These are phyloP conservation scores for Gloeopeniophorella convolvens DNA, from an alignment of 768 basidiomycete species.

Conservation along the genomic window DNA sequence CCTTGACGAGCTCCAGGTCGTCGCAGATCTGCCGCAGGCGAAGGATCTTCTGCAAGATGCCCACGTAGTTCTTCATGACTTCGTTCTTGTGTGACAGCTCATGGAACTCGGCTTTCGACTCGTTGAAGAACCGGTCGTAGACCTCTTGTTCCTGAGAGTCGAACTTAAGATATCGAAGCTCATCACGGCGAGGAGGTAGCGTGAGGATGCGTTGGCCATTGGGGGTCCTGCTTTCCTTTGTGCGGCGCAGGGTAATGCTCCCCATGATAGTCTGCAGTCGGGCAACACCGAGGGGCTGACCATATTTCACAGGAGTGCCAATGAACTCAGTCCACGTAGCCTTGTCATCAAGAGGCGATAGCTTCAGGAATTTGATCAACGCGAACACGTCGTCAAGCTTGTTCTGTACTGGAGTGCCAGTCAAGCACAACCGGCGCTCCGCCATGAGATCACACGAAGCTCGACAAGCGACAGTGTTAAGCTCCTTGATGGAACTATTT, in stretches of 20 bases:
- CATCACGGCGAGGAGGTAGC: conserved; percentile 86
- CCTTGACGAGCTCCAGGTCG: conserved; percentile 84
- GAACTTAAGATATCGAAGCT: conserved; percentile 80
- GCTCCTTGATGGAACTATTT: conserved; percentile 90
- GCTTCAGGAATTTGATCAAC: conserved; percentile 89
- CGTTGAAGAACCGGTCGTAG: conserved; percentile 83
- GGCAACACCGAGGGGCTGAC: conserved; percentile 81
- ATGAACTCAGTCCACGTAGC: conserved; percentile 90
- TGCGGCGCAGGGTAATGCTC: conserved; percentile 91
- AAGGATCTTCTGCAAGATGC: conserved; percentile 93
- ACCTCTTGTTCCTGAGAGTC: conserved; percentile 74
- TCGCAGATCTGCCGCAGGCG: conserved; percentile 97
- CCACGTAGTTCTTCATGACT: conserved; percentile 97
- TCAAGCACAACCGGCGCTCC: conserved; percentile 87
- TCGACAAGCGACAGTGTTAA: conserved; percentile 86
- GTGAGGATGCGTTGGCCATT: conserved; percentile 83
- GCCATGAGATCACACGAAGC: conserved; percentile 94
- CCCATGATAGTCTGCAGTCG: conserved; percentile 97
- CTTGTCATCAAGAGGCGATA: conserved; percentile 92
- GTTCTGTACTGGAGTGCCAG: conserved; percentile 99
- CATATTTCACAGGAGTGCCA: conserved; percentile 87
- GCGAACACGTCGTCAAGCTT: conserved; percentile 98
- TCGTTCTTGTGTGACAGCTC: conserved; percentile 83
- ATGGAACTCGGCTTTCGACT: conserved; percentile 88
- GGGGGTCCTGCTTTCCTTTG: conserved; percentile 79